Evolutionary conservation across 352 stramenopile species (phyloP).

Genomic region (Saprolegnia parasitica): DNA sequence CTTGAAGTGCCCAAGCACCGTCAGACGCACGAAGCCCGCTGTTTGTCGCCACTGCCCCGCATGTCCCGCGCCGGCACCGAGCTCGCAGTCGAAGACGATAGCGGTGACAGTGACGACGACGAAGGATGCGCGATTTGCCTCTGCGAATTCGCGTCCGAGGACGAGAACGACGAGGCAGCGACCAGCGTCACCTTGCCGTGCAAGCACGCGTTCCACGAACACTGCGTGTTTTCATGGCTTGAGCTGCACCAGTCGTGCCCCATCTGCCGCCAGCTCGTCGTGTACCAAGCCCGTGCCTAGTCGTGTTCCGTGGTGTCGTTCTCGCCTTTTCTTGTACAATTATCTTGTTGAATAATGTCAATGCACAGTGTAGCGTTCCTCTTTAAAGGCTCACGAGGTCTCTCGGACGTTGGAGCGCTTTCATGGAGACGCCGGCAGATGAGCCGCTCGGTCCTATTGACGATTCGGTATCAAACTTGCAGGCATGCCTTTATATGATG

Average conservation of each 20-base stretch:
- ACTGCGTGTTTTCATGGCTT: constrained; percentile 81
- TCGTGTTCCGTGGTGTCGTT: too few species aligned
- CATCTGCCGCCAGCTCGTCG: constrained; percentile 48
- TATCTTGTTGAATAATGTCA: not conserved
- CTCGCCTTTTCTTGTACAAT: not conserved
- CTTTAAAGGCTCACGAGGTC: too few species aligned
- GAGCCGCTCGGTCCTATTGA: too few species aligned
- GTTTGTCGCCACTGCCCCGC: not conserved
- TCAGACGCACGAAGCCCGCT: not conserved
- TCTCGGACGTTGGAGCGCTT: too few species aligned
- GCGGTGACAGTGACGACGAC: not conserved
- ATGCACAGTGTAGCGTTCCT: too few species aligned
- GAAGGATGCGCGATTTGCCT: constrained; percentile 17
- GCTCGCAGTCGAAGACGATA: constrained; percentile 2
- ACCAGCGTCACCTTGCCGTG: constrained; percentile 79
- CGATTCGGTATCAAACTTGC: too few species aligned
- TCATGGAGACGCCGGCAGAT: too few species aligned
- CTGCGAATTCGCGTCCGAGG: not conserved
- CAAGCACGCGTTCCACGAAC: constrained; percentile 80
- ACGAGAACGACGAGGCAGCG: constrained; percentile 17
- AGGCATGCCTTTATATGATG: too few species aligned
- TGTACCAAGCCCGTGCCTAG: not conserved
- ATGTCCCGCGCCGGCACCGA: not conserved
- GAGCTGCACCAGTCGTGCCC: constrained; percentile 72
- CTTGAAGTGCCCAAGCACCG: constrained; percentile 8